phyloP scores from a whole-genome alignment of 768 basidiomycete species.

The Tubosaeta sp. region DNA sequence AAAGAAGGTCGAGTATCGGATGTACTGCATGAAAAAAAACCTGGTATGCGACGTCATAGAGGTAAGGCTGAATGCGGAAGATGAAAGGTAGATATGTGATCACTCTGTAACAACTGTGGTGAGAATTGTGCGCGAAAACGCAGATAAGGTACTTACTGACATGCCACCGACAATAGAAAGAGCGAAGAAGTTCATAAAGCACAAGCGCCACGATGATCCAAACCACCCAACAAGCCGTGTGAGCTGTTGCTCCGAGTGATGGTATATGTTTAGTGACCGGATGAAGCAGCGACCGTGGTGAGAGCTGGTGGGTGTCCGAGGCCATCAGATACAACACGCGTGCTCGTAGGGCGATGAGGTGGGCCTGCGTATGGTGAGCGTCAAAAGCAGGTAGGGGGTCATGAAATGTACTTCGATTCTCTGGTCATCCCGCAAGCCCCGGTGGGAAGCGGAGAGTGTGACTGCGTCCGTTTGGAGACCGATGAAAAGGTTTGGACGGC shows the following conservation, averaged over 20 bases:
- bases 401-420: constrained; percentile 53
- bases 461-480: constrained; percentile 73
- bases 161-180: constrained; percentile 72
- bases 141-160: constrained; percentile 56
- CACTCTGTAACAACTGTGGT: constrained; percentile 50
- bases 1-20: constrained; percentile 67
- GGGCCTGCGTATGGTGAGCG: constrained; percentile 43
- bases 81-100: constrained; percentile 81
- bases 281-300: constrained; percentile 58
- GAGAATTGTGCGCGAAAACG: constrained; percentile 11
- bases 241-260: constrained; percentile 78
- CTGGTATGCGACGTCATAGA: constrained; percentile 76
- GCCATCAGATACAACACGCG: constrained; percentile 65
- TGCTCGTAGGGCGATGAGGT: constrained; percentile 67
- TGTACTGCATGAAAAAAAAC: constrained; percentile 80
- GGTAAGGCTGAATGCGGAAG: constrained; percentile 70
- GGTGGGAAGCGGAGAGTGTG: constrained; percentile 57
- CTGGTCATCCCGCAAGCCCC: constrained; percentile 62
- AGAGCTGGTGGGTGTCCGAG: constrained; percentile 58
- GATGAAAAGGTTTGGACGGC: constrained; percentile 71
- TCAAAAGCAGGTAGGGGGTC: neutral
- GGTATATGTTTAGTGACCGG: no score
- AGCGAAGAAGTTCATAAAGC: constrained; percentile 74
- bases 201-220: constrained; percentile 73
- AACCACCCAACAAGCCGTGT: constrained; percentile 73